These are phyloP conservation scores for Auriscalpium vulgare DNA, from an alignment of 768 basidiomycete genomes.

Conservation along the genomic window DNA sequence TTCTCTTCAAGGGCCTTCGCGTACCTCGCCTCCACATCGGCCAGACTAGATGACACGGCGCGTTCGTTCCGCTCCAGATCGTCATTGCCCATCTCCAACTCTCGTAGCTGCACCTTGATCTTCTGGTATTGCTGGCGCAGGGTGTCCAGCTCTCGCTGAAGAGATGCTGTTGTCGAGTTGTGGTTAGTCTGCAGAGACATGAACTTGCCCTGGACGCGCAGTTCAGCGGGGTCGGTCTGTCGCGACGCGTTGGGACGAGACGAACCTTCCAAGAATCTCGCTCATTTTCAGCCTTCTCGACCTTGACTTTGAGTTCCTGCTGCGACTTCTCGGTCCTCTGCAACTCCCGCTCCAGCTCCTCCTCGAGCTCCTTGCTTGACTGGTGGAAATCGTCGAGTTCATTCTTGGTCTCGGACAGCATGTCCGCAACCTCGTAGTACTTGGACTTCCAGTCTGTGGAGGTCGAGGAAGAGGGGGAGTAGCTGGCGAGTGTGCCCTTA, in stretches of 20 bases:
- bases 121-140: slow-evolving; percentile 68
- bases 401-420: slow-evolving; percentile 74
- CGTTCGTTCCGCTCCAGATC: slow-evolving; percentile 94
- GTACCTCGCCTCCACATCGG: slow-evolving; percentile 83
- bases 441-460: slow-evolving; percentile 66
- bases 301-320: slow-evolving; percentile 69
- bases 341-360: slow-evolving; percentile 87
- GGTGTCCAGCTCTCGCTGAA: slow-evolving; percentile 87
- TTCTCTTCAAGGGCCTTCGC: slow-evolving; percentile 91
- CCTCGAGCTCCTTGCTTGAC: slow-evolving; percentile 85
- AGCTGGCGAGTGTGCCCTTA: slow-evolving; percentile 29
- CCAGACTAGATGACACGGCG: slow-evolving; percentile 73
- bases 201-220: slow-evolving; percentile 58
- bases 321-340: slow-evolving; percentile 82
- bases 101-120: slow-evolving; percentile 67
- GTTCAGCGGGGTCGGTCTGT: slow-evolving; percentile 4
- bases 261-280: slow-evolving; percentile 91
- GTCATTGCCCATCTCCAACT: slow-evolving; percentile 96
- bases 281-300: slow-evolving; percentile 61
- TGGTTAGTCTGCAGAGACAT: slow-evolving; percentile 84
- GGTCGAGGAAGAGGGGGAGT: slow-evolving; percentile 36
- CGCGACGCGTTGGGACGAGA: slow-evolving; percentile 5
- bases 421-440: slow-evolving; percentile 76
- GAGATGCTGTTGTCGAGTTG: slow-evolving; percentile 82
- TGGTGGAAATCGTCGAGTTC: slow-evolving; percentile 86